Evolutionary conservation across 148 eudicot genomes (phyloP).

Genomic region (Vaccinium corymbosum): DNA sequence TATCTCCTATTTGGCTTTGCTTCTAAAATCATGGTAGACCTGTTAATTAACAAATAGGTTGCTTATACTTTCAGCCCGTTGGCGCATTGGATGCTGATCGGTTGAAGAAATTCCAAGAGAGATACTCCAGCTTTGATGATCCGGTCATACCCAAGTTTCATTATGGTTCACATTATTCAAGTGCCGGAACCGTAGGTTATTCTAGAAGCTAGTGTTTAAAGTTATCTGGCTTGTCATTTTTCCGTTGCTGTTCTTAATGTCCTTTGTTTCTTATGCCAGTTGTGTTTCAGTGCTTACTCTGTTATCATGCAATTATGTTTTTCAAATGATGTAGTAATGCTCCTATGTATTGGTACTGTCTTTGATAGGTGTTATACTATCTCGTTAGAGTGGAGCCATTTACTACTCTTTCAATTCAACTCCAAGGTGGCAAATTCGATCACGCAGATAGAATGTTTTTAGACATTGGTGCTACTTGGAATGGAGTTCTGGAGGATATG

Average conservation of each 20-base stretch:
- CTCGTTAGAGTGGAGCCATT: slow-evolving; percentile 91
- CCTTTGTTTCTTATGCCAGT: background rate
- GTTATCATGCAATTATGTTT: background rate
- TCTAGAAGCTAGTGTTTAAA: slow-evolving; percentile 3
- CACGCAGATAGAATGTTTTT: slow-evolving; percentile 99
- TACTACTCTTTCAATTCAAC: slow-evolving; percentile 88
- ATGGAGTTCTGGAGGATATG: slow-evolving; percentile 95
- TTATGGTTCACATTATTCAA: slow-evolving; percentile 98
- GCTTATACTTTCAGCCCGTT: slow-evolving; percentile 58
- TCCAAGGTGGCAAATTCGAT: slow-evolving; percentile 97
- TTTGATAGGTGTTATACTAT: slow-evolving; percentile 81
- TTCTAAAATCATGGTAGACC: background rate
- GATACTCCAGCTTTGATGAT: slow-evolving; percentile 89
- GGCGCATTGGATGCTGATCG: slow-evolving; percentile 90
- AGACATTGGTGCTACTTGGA: slow-evolving; percentile 95
- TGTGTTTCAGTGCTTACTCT: background rate
- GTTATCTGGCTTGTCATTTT: background rate
- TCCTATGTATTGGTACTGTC: slow-evolving; percentile 11
- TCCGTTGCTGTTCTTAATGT: background rate
- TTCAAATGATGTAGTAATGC: background rate
- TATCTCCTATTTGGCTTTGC: slow-evolving; percentile 21
- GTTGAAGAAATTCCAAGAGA: slow-evolving; percentile 80
- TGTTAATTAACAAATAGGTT: slow-evolving; percentile 24
- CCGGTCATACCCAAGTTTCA: slow-evolving; percentile 95
- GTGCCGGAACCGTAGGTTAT: slow-evolving; percentile 84